Evolutionary conservation across 208 protist genomes (phyloP), one percentile per base, ranked within the genome.

Genomic region (Wallacemonas sp.): DNA sequence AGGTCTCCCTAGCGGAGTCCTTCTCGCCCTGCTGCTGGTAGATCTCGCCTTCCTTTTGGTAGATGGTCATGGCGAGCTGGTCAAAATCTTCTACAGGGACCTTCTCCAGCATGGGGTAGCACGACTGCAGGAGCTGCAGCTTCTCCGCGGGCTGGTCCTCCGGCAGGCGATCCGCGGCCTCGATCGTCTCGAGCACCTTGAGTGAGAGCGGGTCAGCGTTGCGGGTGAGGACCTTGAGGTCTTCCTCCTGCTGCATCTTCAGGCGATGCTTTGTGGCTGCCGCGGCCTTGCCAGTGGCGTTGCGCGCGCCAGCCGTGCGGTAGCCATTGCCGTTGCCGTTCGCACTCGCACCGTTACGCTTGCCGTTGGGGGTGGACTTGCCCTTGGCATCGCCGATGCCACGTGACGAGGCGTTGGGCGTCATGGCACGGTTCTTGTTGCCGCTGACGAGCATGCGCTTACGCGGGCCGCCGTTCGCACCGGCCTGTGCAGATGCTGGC

Each of bases 41-140:
- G 19, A 84, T 70, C 29, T 92, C 85, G 4, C 83, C 89, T 46
- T 95, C 83, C 66, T 89, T 88, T 68, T 90, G 81, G 65, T 90
- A 85, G 2, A 95, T 83, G 23, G 87, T 71, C 34, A 95, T 78
- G 12, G 85, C 83, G 23, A 95, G 78, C 39, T 86, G 74, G 46
- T 91, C 84, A 48, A 87, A 78, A 33, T 81, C 72, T n/a, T 76
- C 54, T 32, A 64, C 52, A 5, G 83, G 84, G 43, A 88, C 88
- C 39, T 76, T 41, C 26, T 83, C 76, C 38, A 95, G 78, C 33
- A 88, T 66, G 11, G 80, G 82, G 67, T 89, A 85, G 67, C 89
- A 95, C 36, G 75, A 55, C 11, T 69, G 83, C 29, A 95, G 69
- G 23, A 86, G 32, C 43, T 66, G 57, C 49, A 92, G 60, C 65